phyloP scores from a whole-genome alignment of 192 early-diverging fungal genomes.

The Rhizophagus sp. region DNA sequence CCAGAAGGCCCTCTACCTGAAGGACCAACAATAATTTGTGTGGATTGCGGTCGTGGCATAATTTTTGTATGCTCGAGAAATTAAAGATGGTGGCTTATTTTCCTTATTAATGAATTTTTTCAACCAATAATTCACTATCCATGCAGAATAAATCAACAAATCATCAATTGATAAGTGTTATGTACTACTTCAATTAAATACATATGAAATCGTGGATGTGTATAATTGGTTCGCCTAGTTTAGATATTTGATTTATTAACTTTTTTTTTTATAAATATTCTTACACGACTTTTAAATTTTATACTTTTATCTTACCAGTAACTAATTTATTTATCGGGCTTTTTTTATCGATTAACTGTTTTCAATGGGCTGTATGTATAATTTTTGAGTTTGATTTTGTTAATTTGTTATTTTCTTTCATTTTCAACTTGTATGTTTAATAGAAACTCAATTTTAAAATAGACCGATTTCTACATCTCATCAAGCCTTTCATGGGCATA shows the following conservation, averaged over 20 bases:
- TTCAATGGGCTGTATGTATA: slow-evolving; percentile 21
- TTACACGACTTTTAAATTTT: neutral
- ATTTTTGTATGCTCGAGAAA: neutral
- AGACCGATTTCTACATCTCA: slow-evolving; percentile 95
- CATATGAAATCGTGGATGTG: slow-evolving; percentile 1
- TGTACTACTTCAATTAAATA: neutral
- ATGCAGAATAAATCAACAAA: slow-evolving; percentile 14
- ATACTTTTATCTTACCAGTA: neutral
- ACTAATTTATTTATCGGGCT: neutral
- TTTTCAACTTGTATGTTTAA: neutral
- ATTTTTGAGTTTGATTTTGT: neutral
- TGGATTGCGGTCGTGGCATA: neutral
- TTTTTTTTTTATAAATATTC: neutral
- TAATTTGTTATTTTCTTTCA: neutral
- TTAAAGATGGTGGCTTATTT: neutral
- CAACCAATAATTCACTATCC: too few relatives aligned
- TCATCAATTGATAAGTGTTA: slow-evolving; percentile 19
- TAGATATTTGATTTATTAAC: neutral
- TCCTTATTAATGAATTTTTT: too few relatives aligned
- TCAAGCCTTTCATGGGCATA: slow-evolving; percentile 96
- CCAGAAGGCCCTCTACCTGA: neutral
- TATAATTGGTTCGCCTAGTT: neutral
- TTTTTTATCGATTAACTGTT: slow-evolving; percentile 7
- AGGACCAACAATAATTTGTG: neutral
- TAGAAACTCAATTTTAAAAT: slow-evolving; percentile 10